Conservation (phyloP, 225 moss, liverwort and hornwort genomes). For the Lunularia cruciata region DNA sequence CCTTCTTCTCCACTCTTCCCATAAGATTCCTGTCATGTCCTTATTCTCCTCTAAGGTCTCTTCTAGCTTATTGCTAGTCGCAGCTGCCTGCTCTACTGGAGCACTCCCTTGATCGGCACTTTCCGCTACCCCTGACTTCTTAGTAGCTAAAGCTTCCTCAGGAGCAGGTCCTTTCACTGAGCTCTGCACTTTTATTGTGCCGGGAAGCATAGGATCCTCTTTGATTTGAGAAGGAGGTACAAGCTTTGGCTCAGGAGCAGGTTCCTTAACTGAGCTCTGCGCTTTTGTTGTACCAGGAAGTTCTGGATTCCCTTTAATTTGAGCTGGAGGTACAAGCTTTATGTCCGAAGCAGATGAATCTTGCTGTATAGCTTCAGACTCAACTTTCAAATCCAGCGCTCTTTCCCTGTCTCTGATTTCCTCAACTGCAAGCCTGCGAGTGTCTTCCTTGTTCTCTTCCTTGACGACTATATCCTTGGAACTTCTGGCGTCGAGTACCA, state of each 20-base stretch:
- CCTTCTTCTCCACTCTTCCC: constrained; percentile 39
- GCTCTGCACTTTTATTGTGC: background rate
- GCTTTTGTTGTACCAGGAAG: background rate
- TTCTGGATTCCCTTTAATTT: too few species aligned
- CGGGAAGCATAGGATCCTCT: background rate
- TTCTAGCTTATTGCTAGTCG: background rate
- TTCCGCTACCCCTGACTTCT: background rate
- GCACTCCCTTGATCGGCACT: background rate
- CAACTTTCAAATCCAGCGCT: background rate
- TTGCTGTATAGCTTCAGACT: background rate
- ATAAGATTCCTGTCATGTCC: constrained; percentile 29
- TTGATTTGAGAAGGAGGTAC: background rate
- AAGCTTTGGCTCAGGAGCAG: background rate
- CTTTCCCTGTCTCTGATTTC: constrained; percentile 3
- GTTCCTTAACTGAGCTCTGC: background rate
- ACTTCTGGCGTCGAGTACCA: constrained; percentile 1
- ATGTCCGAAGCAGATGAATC: background rate
- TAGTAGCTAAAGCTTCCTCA: background rate
- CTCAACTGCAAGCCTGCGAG: background rate
- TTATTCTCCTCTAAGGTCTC: constrained; percentile 11
- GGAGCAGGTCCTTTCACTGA: background rate
- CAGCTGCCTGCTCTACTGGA: background rate
- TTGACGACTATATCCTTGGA: background rate
- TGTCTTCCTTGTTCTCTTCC: background rate
- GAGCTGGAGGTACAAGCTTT: background rate